Evolutionary conservation across 1,284 basidiomycete species (phyloP).

Genomic region (Cutaneotrichosporon mucoides): DNA sequence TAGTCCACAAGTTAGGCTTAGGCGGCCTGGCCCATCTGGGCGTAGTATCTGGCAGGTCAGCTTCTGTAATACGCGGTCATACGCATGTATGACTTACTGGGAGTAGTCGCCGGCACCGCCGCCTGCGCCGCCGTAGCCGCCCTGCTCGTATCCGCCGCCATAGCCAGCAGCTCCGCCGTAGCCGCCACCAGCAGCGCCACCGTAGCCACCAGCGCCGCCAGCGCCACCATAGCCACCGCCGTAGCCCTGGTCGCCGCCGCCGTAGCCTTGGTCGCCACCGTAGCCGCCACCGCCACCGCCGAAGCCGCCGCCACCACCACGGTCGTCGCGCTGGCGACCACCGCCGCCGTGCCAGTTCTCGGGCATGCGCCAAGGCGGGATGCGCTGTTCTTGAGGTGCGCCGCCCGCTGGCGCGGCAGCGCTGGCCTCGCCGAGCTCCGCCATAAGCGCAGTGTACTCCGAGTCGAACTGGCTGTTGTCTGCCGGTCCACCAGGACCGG

Average conservation of each 20-base stretch:
- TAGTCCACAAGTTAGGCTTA: background rate
- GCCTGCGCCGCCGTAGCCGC: conserved; percentile 11
- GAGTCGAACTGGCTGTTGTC: conserved; percentile 66
- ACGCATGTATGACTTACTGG: background rate
- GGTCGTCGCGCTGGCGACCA: conserved; percentile 23
- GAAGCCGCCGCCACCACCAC: conserved; percentile 18
- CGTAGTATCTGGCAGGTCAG: conserved; percentile 6
- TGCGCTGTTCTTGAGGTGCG: conserved; percentile 32
- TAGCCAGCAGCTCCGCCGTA: conserved; percentile 13
- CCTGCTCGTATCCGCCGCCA: conserved; percentile 10
- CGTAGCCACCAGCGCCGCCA: conserved; percentile 14
- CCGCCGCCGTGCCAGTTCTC: conserved; percentile 50
- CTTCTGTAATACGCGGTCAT: too few relatives aligned
- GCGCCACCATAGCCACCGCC: conserved; percentile 17
- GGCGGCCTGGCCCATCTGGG: conserved; percentile 9
- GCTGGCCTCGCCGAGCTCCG: conserved; percentile 86
- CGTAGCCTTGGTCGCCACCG: conserved; percentile 4
- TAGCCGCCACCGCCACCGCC: conserved; percentile 25
- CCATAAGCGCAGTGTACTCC: conserved; percentile 96
- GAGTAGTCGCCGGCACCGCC: conserved; percentile 3
- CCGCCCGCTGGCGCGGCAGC: conserved; percentile 46
- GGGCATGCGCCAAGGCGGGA: conserved; percentile 53
- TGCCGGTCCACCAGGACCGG: too few relatives aligned
- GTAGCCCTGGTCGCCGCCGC: conserved; percentile 20
- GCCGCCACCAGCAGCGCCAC: conserved; percentile 4